Evolutionary conservation across 2,329 filamentous ascomycete genomes (phyloP), one percentile per base, ranked within the genome.

Genomic region (Cytospora leucostoma): DNA sequence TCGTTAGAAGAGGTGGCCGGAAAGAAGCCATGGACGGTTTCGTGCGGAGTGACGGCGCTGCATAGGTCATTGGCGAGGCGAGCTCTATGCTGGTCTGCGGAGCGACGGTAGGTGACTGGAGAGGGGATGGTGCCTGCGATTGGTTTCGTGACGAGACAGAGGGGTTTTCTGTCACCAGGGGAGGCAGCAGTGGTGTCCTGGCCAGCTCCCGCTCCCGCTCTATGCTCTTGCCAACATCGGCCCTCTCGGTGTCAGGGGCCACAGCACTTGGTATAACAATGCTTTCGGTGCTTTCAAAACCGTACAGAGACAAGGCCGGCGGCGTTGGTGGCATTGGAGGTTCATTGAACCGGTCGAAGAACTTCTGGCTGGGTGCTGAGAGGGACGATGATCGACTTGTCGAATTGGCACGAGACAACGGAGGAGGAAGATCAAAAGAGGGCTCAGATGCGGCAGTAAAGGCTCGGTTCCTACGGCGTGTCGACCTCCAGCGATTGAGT

Each of bases 121-220:
- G 79, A n/a, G 93, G 92, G 8, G 92, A 96, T 64, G 91, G 84
- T 37, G 89, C 80, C 1, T 84, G 82, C 0, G 86, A 82, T 50
- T 85, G 78, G 3, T 67, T 72, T n/a, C 71, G 70, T 47, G 77
- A 74, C 13, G 75, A 74, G n/a, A 75, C 74, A 8, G 79, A 76
- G 38, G 82, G 77, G 27, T 81, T 76, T 61, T 85, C 83, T 34
- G 85, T 87, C 79, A 96, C 84, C 40, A 95, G 82, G 0, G 93
- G 93, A 8, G 93, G 93, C 2, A 97, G 82, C 8, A 97, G 82
- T 47, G 93, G 94, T 3, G 93, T 97, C 4, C 89, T 89, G 0
- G 91, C 89, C 69, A 91, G 72, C 51, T 78, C 76, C 56, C 84
- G 82, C 78, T 77, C 87, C 74, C 77, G 87, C 77, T 78, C 86